Evolutionary conservation across 768 basidiomycete genomes (phyloP).

Genomic region (Boletus fagicola): DNA sequence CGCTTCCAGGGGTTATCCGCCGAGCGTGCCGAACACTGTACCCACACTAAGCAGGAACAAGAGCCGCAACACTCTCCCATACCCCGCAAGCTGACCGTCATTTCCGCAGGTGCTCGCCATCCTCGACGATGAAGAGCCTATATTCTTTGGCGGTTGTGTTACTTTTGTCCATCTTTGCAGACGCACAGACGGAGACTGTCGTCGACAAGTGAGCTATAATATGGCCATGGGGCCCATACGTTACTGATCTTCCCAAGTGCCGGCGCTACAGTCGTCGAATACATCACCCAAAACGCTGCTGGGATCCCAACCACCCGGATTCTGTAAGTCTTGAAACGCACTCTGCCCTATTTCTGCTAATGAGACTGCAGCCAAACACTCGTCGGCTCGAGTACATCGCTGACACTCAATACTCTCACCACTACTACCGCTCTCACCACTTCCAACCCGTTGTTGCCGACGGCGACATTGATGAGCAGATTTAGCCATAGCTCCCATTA

Average conservation of each 20-base stretch:
- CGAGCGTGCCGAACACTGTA: conserved; percentile 22
- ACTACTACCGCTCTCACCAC: conserved; percentile 14
- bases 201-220: conserved; percentile 45
- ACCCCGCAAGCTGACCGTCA: neutral
- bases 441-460: conserved; percentile 13
- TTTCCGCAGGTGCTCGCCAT: conserved; percentile 6
- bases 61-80: neutral
- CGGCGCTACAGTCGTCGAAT: conserved; percentile 53
- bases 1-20: conserved; percentile 18
- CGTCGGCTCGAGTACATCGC: conserved; percentile 8
- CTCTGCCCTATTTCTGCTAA: conserved; percentile 1
- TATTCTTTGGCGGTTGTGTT: conserved; percentile 16
- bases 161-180: conserved; percentile 16
- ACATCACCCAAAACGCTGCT: conserved; percentile 39
- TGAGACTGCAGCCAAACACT: conserved; percentile 13
- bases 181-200: conserved; percentile 50
- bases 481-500: no score
- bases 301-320: conserved; percentile 42
- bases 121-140: conserved; percentile 19
- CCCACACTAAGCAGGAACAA: neutral
- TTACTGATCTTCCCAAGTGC: conserved; percentile 32
- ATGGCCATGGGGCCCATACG: neutral
- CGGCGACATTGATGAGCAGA: conserved; percentile 22
- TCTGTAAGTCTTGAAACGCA: conserved; percentile 36
- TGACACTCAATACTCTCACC: neutral